Evolutionary conservation across 345 rosid species (phyloP), one percentile per base, ranked within the genome.

Genomic region (Citrus trifoliata): DNA sequence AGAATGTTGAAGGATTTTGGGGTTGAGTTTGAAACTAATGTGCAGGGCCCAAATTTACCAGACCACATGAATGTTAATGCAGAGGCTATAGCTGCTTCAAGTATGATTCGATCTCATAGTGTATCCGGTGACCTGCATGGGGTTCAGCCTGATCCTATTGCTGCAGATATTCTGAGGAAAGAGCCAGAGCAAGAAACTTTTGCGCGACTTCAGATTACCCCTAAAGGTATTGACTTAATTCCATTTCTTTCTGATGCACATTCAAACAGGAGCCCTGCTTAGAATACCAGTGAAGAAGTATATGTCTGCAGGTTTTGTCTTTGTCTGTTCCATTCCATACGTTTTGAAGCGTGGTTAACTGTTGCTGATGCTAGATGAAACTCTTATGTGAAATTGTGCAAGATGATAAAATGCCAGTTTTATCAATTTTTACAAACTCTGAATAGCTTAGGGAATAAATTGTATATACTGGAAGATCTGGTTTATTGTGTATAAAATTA

Each of bases 171-270:
- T 87, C 86, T 97, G 56, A 91, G 99, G 87, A 97, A 89, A 85
- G 99, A 93, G 85, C 98, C 98, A 4, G 99, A 97, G 89, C 98
- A 97, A 0, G 99, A 94, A 81, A 93, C 90, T 60, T 97, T 97
- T 87, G 93, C 90, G 35, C 95, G 93, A 63, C 98, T 97, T 73
- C 87, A 79, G 71, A 89, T 97, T 76, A 79, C 78, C 73, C 99
- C 97, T 30, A 84, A 33, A 80, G 97, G 96, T 93, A 89, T 78
- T 76, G 51, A 24, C 71, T 79, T 33, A 51, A 24, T 73, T 19
- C 28, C 5, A 35, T 53, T 56, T 74, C 24, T 62, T 12, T 48
- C 35, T 63, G 46, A n/a, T 35, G 16, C 38, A 22, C 38, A 37
- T 30, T 70, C 14, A 62, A 21, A 68, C 38, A 5, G 13, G 40